Conservation (phyloP, 352 stramenopile genomes). For the Phytophthora palmivora region DNA sequence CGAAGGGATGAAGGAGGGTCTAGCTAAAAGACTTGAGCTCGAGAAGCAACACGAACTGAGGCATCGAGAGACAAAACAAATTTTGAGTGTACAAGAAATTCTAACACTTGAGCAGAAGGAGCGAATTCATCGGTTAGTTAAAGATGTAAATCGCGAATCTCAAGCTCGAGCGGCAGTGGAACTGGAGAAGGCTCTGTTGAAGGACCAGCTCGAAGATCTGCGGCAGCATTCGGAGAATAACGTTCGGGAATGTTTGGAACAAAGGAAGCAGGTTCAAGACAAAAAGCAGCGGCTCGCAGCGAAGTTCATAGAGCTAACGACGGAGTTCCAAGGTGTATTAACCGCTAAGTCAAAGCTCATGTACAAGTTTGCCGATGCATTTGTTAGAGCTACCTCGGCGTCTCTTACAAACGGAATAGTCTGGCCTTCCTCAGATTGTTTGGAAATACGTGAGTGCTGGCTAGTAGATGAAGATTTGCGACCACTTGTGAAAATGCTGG, state of each 20-base stretch:
- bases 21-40: conserved; percentile 38
- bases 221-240: conserved; percentile 43
- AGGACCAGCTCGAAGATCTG: conserved; percentile 52
- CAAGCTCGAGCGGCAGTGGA: conserved; percentile 55
- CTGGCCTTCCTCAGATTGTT: conserved; percentile 21
- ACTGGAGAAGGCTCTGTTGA: conserved; percentile 53
- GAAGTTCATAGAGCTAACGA: conserved; percentile 44
- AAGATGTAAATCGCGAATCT: conserved; percentile 57
- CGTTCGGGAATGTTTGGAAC: conserved; percentile 46
- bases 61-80: conserved; percentile 47
- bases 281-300: conserved; percentile 38
- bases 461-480: conserved; percentile 59
- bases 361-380: conserved; percentile 41
- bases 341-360: conserved; percentile 59
- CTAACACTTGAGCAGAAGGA: conserved; percentile 60
- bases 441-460: conserved; percentile 62
- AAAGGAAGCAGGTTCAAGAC: conserved; percentile 45
- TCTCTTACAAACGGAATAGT: background rate
- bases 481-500: conserved; percentile 50
- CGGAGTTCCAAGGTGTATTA: conserved; percentile 50
- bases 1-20: conserved; percentile 49
- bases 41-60: conserved; percentile 54
- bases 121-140: conserved; percentile 58
- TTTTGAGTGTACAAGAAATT: conserved; percentile 39
- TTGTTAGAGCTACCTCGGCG: conserved; percentile 12